These are phyloP conservation scores for Fusarium nygamai DNA, from an alignment of 2,329 filamentous ascomycete species.

Conservation along the genomic window DNA sequence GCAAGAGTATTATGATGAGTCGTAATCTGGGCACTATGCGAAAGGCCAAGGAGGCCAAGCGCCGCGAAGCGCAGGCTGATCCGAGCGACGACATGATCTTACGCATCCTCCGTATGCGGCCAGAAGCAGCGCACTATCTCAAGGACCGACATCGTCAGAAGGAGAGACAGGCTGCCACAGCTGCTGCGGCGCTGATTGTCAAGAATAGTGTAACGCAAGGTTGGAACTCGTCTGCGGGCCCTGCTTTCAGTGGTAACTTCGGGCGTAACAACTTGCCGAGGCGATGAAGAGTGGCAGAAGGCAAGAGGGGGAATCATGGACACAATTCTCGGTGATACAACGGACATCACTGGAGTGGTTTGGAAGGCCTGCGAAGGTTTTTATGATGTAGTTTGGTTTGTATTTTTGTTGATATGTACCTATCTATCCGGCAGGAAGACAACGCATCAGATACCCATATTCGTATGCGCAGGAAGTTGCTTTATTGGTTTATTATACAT, in stretches of 20 bases:
- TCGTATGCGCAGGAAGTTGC: conserved; percentile 34
- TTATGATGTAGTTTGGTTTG: conserved; percentile 18
- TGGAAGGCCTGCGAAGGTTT: not conserved
- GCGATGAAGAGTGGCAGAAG: conserved; percentile 50
- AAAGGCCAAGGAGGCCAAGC: conserved; percentile 94
- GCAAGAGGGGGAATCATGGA: conserved; percentile 13
- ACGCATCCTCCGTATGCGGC: conserved; percentile 92
- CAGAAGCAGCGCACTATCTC: conserved; percentile 87
- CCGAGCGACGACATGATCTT: conserved; percentile 98
- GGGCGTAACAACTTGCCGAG: conserved; percentile 58
- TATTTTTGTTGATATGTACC: conserved; percentile 32
- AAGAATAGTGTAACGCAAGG: conserved; percentile 81
- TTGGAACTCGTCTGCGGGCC: conserved; percentile 56
- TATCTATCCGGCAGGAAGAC: conserved; percentile 36
- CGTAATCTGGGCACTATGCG: conserved; percentile 96
- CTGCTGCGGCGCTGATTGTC: conserved; percentile 93
- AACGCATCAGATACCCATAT: conserved; percentile 46
- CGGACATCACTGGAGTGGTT: not conserved
- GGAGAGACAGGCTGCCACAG: conserved; percentile 88
- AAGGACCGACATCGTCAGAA: conserved; percentile 93
- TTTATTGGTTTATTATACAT: conserved; percentile 28
- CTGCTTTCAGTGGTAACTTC: conserved; percentile 51
- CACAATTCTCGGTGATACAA: not conserved
- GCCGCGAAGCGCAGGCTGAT: conserved; percentile 94
- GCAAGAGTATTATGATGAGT: conserved; percentile 90